phyloP scores from a whole-genome alignment of 495 filamentous ascomycete species.

The Penicillium paxilli region DNA sequence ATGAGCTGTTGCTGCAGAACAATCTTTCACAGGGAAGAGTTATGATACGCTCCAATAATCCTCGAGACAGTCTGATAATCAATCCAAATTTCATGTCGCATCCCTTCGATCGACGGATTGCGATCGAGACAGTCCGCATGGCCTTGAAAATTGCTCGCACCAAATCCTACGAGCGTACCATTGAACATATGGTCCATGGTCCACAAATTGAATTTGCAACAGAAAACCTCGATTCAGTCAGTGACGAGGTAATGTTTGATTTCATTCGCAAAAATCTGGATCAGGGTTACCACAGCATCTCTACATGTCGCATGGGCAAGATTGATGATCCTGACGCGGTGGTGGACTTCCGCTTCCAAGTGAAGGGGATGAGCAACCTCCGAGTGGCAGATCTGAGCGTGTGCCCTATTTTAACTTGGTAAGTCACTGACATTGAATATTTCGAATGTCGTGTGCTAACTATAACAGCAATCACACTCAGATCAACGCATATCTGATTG shows the following conservation, averaged over 20 bases:
- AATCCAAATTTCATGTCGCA: slow-evolving; percentile 1
- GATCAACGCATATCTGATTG: slow-evolving; percentile 3
- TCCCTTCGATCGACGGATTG: slow-evolving; percentile 2
- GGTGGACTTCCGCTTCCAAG: neutral
- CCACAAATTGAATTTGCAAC: neutral
- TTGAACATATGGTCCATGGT: slow-evolving; percentile 1
- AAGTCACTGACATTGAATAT: neutral
- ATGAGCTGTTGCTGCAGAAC: slow-evolving; percentile 1
- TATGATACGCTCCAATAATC: neutral
- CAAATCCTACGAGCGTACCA: neutral
- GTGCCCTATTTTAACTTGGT: slow-evolving; percentile 1
- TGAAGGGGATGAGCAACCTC: neutral
- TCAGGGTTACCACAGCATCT: neutral
- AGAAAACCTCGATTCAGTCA: neutral
- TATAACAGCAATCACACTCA: slow-evolving; percentile 2
- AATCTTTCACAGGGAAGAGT: neutral
- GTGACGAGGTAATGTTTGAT: neutral
- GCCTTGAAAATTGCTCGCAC: slow-evolving; percentile 1
- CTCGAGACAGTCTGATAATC: neutral
- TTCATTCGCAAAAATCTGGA: slow-evolving; percentile 5
- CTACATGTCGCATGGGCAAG: slow-evolving; percentile 2
- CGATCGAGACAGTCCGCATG: neutral
- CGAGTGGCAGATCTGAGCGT: slow-evolving; percentile 2
- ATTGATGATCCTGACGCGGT: neutral
- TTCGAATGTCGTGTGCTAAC: neutral